Conservation (phyloP, 371 early-diverging fungal genomes). For the Rhizopus sp. region DNA sequence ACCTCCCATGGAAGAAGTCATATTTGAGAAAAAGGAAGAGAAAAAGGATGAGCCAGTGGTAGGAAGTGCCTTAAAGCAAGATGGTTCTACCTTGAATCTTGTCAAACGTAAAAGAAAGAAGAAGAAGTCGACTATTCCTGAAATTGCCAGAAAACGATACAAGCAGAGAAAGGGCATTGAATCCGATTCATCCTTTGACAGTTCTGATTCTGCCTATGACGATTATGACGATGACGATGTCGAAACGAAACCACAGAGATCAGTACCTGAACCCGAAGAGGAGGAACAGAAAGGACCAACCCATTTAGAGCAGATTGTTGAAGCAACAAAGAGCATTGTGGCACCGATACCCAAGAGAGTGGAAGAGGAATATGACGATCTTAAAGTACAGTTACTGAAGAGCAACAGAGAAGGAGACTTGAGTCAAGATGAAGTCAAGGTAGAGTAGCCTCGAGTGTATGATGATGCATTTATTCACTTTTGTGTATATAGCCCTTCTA, state of each 20-base stretch:
- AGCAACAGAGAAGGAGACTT: constrained; percentile 47
- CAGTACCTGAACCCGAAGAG: constrained; percentile 40
- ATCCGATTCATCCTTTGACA: constrained; percentile 65
- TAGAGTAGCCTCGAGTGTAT: constrained; percentile 4
- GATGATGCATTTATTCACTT: neutral
- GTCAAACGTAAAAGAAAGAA: constrained; percentile 50
- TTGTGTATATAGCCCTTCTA: constrained; percentile 61
- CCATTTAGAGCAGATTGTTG: constrained; percentile 42
- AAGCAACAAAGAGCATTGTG: constrained; percentile 41
- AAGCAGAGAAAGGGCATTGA: constrained; percentile 55
- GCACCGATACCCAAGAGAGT: constrained; percentile 22
- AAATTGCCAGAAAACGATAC: constrained; percentile 40
- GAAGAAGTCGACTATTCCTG: constrained; percentile 53
- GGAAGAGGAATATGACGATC: constrained; percentile 46
- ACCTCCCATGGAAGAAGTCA: constrained; percentile 19
- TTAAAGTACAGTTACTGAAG: constrained; percentile 40
- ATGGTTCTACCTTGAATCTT: constrained; percentile 29
- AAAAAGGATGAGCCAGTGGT: constrained; percentile 16
- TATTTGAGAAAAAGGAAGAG: constrained; percentile 4
- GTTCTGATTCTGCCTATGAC: constrained; percentile 68
- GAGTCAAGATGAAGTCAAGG: constrained; percentile 38
- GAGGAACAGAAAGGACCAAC: constrained; percentile 44
- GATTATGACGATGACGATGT: constrained; percentile 42
- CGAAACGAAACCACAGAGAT: constrained; percentile 35
- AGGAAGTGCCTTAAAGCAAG: constrained; percentile 56